Conservation (phyloP, 2,329 filamentous ascomycete genomes). For the Beauveria brongniartii region DNA sequence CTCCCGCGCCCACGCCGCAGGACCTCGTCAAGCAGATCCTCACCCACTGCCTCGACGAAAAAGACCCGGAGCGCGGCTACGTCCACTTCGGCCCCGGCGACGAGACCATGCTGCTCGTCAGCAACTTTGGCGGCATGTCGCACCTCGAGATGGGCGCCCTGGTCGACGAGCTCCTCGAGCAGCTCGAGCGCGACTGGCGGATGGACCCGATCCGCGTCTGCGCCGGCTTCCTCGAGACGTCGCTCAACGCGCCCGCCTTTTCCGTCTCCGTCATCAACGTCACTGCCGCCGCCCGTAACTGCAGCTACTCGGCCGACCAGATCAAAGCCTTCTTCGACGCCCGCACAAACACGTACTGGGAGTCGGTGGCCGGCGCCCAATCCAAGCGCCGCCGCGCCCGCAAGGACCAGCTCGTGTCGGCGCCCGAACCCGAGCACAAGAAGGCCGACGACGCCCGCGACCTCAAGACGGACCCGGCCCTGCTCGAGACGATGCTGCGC, state of each 20-base stretch:
- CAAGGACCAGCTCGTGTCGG: slow-evolving; percentile 34
- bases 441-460: slow-evolving; percentile 31
- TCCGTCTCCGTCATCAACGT: slow-evolving; percentile 59
- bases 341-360: slow-evolving; percentile 50
- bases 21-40: slow-evolving; percentile 51
- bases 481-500: slow-evolving; percentile 48
- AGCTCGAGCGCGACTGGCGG: slow-evolving; percentile 39
- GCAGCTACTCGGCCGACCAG: slow-evolving; percentile 38
- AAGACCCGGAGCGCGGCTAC: slow-evolving; percentile 40
- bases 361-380: slow-evolving; percentile 42
- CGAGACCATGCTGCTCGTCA: slow-evolving; percentile 45
- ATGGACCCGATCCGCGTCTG: slow-evolving; percentile 47
- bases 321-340: slow-evolving; percentile 59
- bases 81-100: slow-evolving; percentile 39
- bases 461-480: slow-evolving; percentile 41
- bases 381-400: slow-evolving; percentile 26
- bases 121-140: slow-evolving; percentile 53
- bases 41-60: slow-evolving; percentile 50
- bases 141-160: slow-evolving; percentile 48
- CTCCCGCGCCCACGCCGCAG: slow-evolving; percentile 39
- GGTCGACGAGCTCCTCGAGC: slow-evolving; percentile 43
- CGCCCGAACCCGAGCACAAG: slow-evolving; percentile 27
- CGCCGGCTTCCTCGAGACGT: slow-evolving; percentile 60
- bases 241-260: slow-evolving; percentile 63
- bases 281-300: slow-evolving; percentile 36